These are phyloP conservation scores for Sordariomycetes sp. DNA, from an alignment of 2,329 filamentous ascomycete species.

Conservation along the genomic window DNA sequence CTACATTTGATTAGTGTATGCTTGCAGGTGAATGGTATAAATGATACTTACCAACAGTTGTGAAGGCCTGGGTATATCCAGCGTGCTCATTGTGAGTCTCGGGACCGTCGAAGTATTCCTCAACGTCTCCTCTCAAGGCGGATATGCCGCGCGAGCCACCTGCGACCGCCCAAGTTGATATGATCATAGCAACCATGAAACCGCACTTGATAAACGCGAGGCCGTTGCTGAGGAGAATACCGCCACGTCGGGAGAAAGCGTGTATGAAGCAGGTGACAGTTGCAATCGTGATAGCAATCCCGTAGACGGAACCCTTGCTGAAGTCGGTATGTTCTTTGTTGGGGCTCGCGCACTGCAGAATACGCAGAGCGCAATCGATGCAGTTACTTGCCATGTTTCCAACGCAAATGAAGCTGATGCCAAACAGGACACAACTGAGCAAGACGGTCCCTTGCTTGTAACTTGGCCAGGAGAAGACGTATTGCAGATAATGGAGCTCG, in stretches of 20 bases:
- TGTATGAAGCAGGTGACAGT: conserved; percentile 38
- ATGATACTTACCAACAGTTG: conserved; percentile 19
- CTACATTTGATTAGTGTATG: neutral
- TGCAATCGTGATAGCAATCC: conserved; percentile 34
- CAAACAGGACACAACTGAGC: conserved; percentile 33
- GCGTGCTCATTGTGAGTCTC: conserved; percentile 10
- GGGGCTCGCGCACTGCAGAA: conserved; percentile 22
- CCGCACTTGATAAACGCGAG: conserved; percentile 38
- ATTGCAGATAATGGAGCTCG: conserved; percentile 40
- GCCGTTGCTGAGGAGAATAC: conserved; percentile 39
- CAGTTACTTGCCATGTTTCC: conserved; percentile 41
- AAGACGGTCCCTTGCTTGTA: conserved; percentile 24
- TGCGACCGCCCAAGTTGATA: neutral
- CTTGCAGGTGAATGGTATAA: neutral
- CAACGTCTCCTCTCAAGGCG: neutral
- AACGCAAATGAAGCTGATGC: conserved; percentile 31
- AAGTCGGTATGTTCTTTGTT: conserved; percentile 7
- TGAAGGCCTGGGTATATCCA: conserved; percentile 27
- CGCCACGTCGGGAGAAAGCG: conserved; percentile 35
- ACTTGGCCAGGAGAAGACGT: conserved; percentile 28
- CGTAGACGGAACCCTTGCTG: conserved; percentile 25
- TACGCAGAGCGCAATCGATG: conserved; percentile 32
- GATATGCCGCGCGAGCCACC: neutral
- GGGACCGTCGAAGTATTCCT: neutral
- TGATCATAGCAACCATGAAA: conserved; percentile 33